These are phyloP conservation scores for Mycosphaerella sp. DNA, from an alignment of 2,329 filamentous ascomycete species.

Conservation along the genomic window DNA sequence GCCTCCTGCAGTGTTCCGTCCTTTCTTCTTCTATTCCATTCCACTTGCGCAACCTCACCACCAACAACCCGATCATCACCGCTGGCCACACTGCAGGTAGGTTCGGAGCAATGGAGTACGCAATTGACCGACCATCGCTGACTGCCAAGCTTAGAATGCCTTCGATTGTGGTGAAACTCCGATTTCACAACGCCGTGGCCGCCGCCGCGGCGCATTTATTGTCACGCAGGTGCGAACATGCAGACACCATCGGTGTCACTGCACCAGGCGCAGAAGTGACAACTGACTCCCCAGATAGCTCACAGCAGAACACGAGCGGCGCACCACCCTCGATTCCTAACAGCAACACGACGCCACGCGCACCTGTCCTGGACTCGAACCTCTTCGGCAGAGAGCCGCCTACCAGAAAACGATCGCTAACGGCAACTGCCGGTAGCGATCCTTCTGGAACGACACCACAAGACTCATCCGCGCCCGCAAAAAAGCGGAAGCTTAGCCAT, in stretches of 20 bases:
- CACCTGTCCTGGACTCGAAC: background rate
- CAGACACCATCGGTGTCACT: background rate
- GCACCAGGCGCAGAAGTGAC: background rate
- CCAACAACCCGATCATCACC: background rate
- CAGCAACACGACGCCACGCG: background rate
- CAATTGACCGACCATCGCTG: background rate
- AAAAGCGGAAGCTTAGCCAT: slow-evolving; percentile 3
- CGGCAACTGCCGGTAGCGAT: background rate
- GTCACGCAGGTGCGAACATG: background rate
- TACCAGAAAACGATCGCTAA: background rate
- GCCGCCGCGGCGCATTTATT: background rate
- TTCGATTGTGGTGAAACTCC: background rate
- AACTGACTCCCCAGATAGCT: background rate
- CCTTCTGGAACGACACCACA: background rate
- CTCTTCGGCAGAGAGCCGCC: slow-evolving; percentile 10
- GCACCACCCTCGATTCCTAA: background rate
- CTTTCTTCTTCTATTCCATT: background rate
- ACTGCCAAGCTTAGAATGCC: background rate
- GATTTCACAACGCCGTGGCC: background rate
- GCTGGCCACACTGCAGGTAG: no score
- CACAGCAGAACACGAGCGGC: background rate
- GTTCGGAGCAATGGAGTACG: background rate
- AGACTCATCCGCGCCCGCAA: background rate
- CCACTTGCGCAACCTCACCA: background rate
- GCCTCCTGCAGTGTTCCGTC: background rate